Base-by-base conservation (phyloP, 2,329 filamentous ascomycete genomes). In the Fusarium annulatum region DNA sequence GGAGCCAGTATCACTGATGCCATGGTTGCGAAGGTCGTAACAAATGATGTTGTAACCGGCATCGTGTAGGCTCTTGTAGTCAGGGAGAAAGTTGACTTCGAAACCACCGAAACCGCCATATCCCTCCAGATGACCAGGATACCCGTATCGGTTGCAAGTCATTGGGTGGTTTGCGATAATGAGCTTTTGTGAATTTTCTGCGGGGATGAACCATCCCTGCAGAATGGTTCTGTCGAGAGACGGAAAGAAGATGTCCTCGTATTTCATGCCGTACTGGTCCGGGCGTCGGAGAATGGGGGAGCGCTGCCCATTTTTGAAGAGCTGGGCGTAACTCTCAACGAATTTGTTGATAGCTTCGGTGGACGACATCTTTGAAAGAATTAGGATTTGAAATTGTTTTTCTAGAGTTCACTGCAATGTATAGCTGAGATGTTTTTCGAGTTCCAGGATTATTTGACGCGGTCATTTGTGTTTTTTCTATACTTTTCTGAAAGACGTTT, bases 401-500 rank as follows among this genome's bases (percentile, higher is more conserved):
- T 10, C 3, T 16, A 23, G 41, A 10, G 5, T 43, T 6, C 16
- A 14, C 6, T 43, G 15, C 15, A 4, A 15, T 43, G n/a, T 43
- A 43, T 43, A 43, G 0, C 9, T 23, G n/a, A 43, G 3, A 43
- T 43, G 2, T 4, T 10, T 10, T 10, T 23, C 9, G 15, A 43
- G 15, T 7, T 23, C 10, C 9, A 16, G 15, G 15, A 16, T 43
- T 0, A 43, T 0, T 23, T 16, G 1, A 23, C 23, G 0, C 2
- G n/a, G 3, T 11, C 1, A 23, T 9, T 16, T 4, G 0, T 43
- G 9, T 18, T 6, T 9, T 9, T 11, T 43, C 10, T 43, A 23
- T 23, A 16, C n/a, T 43, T 9, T 43, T 23, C 9, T 18, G 1
- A 23, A 3, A 43, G 41, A 2, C n/a, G 41, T 43, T 23, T 43